A percentile compares a stretch with the other conserved stretches of the same genome.
phyloP scores from a whole-genome alignment of 768 basidiomycete genomes.

The Boletus speciosus region DNA sequence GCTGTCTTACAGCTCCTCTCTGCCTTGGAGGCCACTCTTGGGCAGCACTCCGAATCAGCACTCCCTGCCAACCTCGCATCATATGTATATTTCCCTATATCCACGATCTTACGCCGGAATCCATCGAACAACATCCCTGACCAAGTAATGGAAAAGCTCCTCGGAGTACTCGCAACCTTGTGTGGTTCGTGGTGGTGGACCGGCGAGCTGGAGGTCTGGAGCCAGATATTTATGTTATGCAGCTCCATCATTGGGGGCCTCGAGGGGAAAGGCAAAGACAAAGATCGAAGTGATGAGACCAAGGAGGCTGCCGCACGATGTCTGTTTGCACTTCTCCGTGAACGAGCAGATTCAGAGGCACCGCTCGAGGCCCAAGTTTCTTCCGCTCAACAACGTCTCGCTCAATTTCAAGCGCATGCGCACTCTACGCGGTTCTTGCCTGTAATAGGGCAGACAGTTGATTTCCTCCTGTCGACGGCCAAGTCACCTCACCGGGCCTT shows the following conservation, averaged over 20 bases:
- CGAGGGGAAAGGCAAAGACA: conserved; percentile 65
- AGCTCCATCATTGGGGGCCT: conserved; percentile 62
- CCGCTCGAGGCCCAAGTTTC: conserved; percentile 25
- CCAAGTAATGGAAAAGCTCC: conserved; percentile 71
- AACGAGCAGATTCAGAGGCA: conserved; percentile 43
- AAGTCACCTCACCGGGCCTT: conserved; percentile 57
- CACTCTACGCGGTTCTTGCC: conserved; percentile 58
- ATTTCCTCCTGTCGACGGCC: conserved; percentile 61
- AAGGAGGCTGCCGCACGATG: conserved; percentile 71
- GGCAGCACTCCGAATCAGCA: conserved; percentile 36
- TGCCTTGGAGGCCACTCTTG: conserved; percentile 48
- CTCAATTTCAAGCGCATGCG: conserved; percentile 39
- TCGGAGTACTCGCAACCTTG: conserved; percentile 55
- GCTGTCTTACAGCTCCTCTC: conserved; percentile 50
- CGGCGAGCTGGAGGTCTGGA: conserved; percentile 71
- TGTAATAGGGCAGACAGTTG: conserved; percentile 78
- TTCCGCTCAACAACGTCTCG: conserved; percentile 30
- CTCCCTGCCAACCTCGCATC: conserved; percentile 64
- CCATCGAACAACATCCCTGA: conserved; percentile 66
- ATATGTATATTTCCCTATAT: conserved; percentile 86
- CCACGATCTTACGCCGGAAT: conserved; percentile 79
- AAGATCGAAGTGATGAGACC: conserved; percentile 75
- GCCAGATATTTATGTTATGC: conserved; percentile 79
- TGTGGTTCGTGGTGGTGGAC: conserved; percentile 83
- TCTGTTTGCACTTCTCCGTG: conserved; percentile 58